These are phyloP conservation scores for Acrasis kona DNA, from an alignment of 78 protist genomes.

Conservation along the genomic window DNA sequence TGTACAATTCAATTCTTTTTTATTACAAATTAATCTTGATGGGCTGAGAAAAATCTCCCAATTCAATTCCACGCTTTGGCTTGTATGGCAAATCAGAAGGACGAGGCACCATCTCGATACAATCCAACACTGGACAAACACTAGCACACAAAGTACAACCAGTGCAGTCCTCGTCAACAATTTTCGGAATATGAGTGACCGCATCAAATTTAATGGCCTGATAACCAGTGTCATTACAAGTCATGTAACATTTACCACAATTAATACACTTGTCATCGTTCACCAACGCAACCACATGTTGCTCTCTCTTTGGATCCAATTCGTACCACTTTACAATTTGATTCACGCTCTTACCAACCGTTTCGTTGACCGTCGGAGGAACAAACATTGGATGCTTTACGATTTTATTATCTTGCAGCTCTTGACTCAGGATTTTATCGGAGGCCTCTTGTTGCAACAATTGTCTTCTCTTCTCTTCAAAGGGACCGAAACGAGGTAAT, in stretches of 20 bases:
- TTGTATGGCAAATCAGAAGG: slow-evolving; percentile 26
- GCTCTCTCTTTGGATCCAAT: slow-evolving; percentile 53
- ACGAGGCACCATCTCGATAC: slow-evolving; percentile 83
- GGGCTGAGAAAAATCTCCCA: slow-evolving; percentile 7
- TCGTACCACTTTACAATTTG: slow-evolving; percentile 56
- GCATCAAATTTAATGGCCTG: slow-evolving; percentile 65
- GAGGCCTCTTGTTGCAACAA: background rate
- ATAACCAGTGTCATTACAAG: slow-evolving; percentile 38
- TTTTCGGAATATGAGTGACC: slow-evolving; percentile 73
- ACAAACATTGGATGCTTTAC: too few species aligned
- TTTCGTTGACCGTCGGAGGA: background rate
- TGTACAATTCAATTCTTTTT: too few species aligned
- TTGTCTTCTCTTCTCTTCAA: background rate
- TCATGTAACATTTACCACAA: slow-evolving; percentile 94
- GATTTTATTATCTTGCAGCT: background rate
- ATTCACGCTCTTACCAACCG: slow-evolving; percentile 55
- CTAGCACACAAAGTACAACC: slow-evolving; percentile 81
- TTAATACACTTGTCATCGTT: slow-evolving; percentile 89
- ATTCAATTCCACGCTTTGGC: slow-evolving; percentile 30
- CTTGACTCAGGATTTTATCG: background rate
- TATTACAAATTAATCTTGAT: background rate
- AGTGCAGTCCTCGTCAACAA: slow-evolving; percentile 72
- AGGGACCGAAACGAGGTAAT: slow-evolving; percentile 28
- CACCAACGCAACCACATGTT: slow-evolving; percentile 84
- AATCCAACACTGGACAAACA: slow-evolving; percentile 80